These are phyloP conservation scores for Termitomyces sp. DNA, from an alignment of 768 basidiomycete genomes.

Conservation along the genomic window DNA sequence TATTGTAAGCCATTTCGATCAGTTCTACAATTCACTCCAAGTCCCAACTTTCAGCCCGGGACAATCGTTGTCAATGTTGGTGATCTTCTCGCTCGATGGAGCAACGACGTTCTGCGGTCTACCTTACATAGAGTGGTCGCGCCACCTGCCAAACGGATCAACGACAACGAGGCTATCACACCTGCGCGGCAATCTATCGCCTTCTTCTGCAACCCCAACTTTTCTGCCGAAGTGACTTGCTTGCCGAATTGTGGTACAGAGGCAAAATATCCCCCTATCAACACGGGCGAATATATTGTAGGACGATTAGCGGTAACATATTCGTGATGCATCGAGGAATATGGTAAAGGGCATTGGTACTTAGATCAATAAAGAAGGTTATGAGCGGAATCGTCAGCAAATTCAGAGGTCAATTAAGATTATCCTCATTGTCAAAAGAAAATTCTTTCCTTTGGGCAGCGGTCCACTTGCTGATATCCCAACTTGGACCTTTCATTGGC, in stretches of 20 bases:
- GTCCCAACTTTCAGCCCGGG: slow-evolving; percentile 46
- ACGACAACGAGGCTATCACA: slow-evolving; percentile 48
- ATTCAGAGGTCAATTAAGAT: not conserved
- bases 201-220: slow-evolving; percentile 86
- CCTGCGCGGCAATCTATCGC: slow-evolving; percentile 77
- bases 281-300: slow-evolving; percentile 75
- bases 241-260: slow-evolving; percentile 61
- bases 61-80: slow-evolving; percentile 84
- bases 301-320: slow-evolving; percentile 63
- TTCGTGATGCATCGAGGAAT: slow-evolving; percentile 23
- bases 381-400: not conserved
- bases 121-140: slow-evolving; percentile 84
- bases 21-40: not conserved
- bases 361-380: not conserved
- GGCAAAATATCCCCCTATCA: slow-evolving; percentile 67
- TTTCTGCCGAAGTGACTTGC: slow-evolving; percentile 61
- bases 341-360: not conserved
- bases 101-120: slow-evolving; percentile 74
- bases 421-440: slow-evolving; percentile 17
- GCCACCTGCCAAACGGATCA: slow-evolving; percentile 50
- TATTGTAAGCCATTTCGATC: slow-evolving; percentile 48
- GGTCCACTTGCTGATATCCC: slow-evolving; percentile 36
- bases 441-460: slow-evolving; percentile 26
- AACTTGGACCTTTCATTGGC: slow-evolving; percentile 27
- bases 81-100: slow-evolving; percentile 80